Percentiles rank a stretch among this genome's conserved stretches.
Evolutionary conservation across 306 rosid species (phyloP).

Genomic region (Trifolium fragiferum): DNA sequence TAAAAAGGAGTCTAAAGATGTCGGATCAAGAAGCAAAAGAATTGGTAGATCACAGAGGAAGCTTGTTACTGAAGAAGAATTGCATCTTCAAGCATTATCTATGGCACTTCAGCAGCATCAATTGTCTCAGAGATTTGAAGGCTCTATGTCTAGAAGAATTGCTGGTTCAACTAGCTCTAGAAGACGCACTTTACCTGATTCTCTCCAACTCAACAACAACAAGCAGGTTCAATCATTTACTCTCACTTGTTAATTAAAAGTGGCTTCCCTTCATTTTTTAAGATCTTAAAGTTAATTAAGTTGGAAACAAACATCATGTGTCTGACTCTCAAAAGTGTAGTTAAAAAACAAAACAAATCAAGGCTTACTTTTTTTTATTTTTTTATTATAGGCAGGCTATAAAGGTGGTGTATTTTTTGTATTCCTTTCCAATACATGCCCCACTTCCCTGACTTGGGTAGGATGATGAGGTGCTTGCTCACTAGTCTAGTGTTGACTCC

Average conservation of each 20-base stretch:
- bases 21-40: conserved; percentile 93
- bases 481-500: conserved; percentile 3
- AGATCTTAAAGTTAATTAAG: conserved; percentile 39
- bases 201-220: conserved; percentile 55
- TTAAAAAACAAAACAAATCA: conserved; percentile 37
- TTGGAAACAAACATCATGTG: conserved; percentile 20
- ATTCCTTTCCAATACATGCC: conserved; percentile 20
- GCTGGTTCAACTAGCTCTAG: conserved; percentile 83
- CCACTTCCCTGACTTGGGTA: conserved; percentile 38
- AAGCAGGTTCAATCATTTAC: conserved; percentile 69
- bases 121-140: conserved; percentile 93
- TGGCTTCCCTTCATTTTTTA: conserved; percentile 29
- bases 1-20: conserved; percentile 73
- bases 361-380: conserved; percentile 35
- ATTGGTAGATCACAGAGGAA: conserved; percentile 86
- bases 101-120: conserved; percentile 95
- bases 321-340: conserved; percentile 42
- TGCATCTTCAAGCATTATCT: conserved; percentile 90
- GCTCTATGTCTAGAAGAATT: conserved; percentile 90
- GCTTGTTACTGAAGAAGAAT: conserved; percentile 75
- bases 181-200: conserved; percentile 67
- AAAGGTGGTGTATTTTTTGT: conserved; percentile 38
- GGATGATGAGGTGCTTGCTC: conserved; percentile 11
- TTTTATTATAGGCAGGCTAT: conserved; percentile 19
- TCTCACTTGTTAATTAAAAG: conserved; percentile 44